Percentiles rank a stretch among this genome's conserved stretches.
Evolutionary conservation across 345 rosid species (phyloP).

Genomic region (Lepidium sativum): DNA sequence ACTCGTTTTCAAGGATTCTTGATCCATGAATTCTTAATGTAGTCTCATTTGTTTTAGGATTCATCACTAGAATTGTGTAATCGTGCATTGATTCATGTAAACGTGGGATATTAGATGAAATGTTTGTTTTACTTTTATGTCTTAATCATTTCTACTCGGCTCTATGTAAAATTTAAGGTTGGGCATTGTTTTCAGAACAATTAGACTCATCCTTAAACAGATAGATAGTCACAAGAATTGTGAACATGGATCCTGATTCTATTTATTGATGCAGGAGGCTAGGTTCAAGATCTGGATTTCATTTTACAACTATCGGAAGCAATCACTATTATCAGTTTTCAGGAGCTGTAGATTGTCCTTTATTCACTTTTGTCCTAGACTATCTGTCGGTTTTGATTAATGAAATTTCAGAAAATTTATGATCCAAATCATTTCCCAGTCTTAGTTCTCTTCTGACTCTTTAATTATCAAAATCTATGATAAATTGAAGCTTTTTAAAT

Average conservation of each 20-base stretch:
- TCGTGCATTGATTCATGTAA: not conserved
- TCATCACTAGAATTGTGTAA: not conserved
- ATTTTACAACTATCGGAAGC: conserved; percentile 2
- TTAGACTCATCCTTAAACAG: not conserved
- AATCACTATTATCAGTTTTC: not conserved
- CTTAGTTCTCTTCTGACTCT: too few species aligned
- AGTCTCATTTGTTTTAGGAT: not conserved
- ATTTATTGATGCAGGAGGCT: not conserved
- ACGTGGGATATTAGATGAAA: not conserved
- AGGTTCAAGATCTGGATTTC: not conserved
- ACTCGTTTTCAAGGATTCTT: not conserved
- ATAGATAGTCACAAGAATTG: too few species aligned
- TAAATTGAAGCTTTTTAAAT: not conserved
- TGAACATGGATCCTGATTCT: not conserved
- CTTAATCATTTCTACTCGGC: not conserved
- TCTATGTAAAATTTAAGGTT: not conserved
- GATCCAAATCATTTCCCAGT: not conserved
- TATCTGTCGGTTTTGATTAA: not conserved
- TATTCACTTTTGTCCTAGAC: conserved; percentile 14
- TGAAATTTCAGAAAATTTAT: not conserved
- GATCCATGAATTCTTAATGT: not conserved
- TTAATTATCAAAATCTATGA: not conserved
- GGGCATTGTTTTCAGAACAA: not conserved
- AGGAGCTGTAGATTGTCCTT: not conserved
- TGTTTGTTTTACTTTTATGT: not conserved